Base-by-base conservation (phyloP, 139 green algal genomes). In the Coelastrella sp. region DNA sequence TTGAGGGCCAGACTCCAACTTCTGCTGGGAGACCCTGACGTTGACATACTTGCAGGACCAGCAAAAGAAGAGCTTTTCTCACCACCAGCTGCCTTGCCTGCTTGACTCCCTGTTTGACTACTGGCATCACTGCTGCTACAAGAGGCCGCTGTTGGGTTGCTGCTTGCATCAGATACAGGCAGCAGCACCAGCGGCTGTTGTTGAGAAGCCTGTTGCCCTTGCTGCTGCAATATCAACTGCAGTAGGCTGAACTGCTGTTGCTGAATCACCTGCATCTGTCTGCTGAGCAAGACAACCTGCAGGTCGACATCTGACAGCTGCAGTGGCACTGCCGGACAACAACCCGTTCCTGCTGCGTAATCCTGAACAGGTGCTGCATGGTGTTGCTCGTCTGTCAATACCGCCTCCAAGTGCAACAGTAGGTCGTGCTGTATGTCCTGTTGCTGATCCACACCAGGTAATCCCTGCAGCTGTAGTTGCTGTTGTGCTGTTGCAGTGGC, bases 221-320 rank as follows among this genome's bases (percentile, higher is more conserved):
- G 68, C 22, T 85, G 79, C 57, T 85, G 57, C 81, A 74, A n/a
- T 20, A 86, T n/a, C 59, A 86, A 22, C 81, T 86, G 59, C 81
- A 74, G n/a, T 25, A 86, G 57, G 27, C 59, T 86, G 59, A 22
- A 63, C 10, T 73, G 81, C 60, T 59, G 81, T 11, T 35, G 7
- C 22, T 74, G 81, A 22, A 86, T n/a, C 22, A 86, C n/a, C 81
- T 86, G 81, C 81, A 86, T 86, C 59, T 74, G 22, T 10, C 81
- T 73, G 81, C 59, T 74, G 22, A 86, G 59, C n/a, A 70, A 25
- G 22, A 74, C 25, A 19, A 86, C 9, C 81, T 86, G 22, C 60
- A 86, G 59, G 22, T 74, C 9, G 9, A 65, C 81, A 35, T n/a
- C 22, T 59, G 81, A 35, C n/a, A 86, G 81, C 24, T 8, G 24